These are phyloP conservation scores for Colletotrichum abscissum DNA, from an alignment of 2,329 filamentous ascomycete genomes.

Conservation along the genomic window DNA sequence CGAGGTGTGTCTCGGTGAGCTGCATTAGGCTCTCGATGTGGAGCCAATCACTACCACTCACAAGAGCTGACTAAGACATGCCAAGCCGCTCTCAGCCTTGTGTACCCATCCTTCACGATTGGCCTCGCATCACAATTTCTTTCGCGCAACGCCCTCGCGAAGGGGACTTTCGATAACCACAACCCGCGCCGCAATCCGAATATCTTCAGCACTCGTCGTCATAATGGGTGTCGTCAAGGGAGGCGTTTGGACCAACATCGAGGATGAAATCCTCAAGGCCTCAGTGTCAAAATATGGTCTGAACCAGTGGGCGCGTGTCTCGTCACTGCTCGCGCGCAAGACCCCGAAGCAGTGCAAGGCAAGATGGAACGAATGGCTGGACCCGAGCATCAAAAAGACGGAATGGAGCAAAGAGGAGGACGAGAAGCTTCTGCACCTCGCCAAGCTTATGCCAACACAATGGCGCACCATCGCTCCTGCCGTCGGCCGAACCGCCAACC, in stretches of 20 bases:
- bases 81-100: slow-evolving; percentile 18
- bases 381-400: slow-evolving; percentile 97
- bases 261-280: slow-evolving; percentile 97
- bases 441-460: slow-evolving; percentile 98
- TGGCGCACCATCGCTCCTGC: slow-evolving; percentile 99
- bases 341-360: slow-evolving; percentile 99
- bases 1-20: slow-evolving; percentile 1
- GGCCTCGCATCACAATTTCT: slow-evolving; percentile 11
- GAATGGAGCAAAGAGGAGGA: slow-evolving; percentile 99
- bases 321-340: slow-evolving; percentile 95
- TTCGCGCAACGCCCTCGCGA: slow-evolving; percentile 23
- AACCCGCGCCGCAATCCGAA: neutral
- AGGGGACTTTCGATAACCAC: slow-evolving; percentile 13
- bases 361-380: slow-evolving; percentile 97
- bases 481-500: slow-evolving; percentile 94
- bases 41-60: slow-evolving; percentile 3
- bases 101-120: slow-evolving; percentile 24
- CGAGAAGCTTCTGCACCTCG: slow-evolving; percentile 94
- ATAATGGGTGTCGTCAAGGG: slow-evolving; percentile 79
- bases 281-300: slow-evolving; percentile 94
- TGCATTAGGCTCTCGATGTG: neutral
- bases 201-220: slow-evolving; percentile 33
- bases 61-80: slow-evolving; percentile 4
- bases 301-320: slow-evolving; percentile 98
- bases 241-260: slow-evolving; percentile 80